A percentile compares a stretch with the other conserved stretches of the same genome.
phyloP scores from a whole-genome alignment of 1,284 basidiomycete genomes.

The Marasmius tenuissimus region DNA sequence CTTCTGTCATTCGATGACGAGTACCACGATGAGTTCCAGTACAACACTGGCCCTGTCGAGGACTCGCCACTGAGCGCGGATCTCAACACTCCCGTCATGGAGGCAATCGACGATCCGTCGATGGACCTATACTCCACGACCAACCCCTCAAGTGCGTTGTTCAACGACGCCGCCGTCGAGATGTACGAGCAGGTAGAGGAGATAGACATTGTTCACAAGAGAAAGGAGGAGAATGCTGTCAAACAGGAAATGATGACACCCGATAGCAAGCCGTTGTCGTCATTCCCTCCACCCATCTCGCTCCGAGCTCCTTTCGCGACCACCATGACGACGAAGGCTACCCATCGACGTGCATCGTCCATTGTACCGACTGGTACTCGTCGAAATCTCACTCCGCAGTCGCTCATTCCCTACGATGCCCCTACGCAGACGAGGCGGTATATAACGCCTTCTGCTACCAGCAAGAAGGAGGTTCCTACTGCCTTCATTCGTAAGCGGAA shows the following conservation, averaged over 20 bases:
- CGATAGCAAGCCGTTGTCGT: constrained; percentile 28
- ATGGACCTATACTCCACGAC: constrained; percentile 14
- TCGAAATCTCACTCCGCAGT: constrained; percentile 49
- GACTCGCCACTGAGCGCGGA: constrained; percentile 52
- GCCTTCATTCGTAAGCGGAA: constrained; percentile 59
- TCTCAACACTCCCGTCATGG: constrained; percentile 58
- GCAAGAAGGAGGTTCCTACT: constrained; percentile 55
- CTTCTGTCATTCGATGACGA: constrained; percentile 9
- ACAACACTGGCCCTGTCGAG: constrained; percentile 24
- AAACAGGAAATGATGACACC: constrained; percentile 20
- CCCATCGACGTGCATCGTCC: background rate
- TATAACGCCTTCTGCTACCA: constrained; percentile 54
- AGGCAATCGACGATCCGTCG: constrained; percentile 28
- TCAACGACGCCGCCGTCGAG: constrained; percentile 5
- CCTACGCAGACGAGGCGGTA: constrained; percentile 62
- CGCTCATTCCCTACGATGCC: constrained; percentile 54
- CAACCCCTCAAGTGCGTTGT: constrained; percentile 11
- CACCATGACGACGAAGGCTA: constrained; percentile 15
- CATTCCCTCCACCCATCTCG: constrained; percentile 28
- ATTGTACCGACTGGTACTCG: constrained; percentile 46
- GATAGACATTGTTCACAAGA: background rate
- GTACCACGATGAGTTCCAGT: background rate
- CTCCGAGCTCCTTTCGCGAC: constrained; percentile 21
- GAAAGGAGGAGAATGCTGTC: constrained; percentile 32
- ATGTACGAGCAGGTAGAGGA: constrained; percentile 3